Conservation (phyloP, 345 rosid species). For the Theobroma cacao region DNA sequence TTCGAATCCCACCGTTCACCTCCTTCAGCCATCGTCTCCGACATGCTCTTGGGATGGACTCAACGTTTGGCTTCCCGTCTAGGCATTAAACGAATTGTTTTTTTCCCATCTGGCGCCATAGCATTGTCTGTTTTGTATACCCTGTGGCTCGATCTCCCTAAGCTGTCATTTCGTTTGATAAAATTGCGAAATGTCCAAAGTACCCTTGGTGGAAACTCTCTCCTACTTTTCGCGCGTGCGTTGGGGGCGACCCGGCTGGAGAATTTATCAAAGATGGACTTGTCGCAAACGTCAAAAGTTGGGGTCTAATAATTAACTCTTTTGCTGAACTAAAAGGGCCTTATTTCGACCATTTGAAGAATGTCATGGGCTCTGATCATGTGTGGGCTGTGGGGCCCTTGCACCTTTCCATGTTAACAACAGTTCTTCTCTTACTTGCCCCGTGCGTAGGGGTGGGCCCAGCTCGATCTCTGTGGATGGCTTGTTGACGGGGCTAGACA, state of each 20-base stretch:
- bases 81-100: constrained; percentile 37
- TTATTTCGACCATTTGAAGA: constrained; percentile 42
- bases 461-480: constrained; percentile 31
- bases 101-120: constrained; percentile 66
- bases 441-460: constrained; percentile 42
- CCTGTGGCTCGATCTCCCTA: constrained; percentile 48
- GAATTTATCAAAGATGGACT: constrained; percentile 33
- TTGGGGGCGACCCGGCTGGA: constrained; percentile 32
- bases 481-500: constrained; percentile 57
- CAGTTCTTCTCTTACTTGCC: neutral
- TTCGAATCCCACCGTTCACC: constrained; percentile 50
- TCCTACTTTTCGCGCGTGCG: constrained; percentile 23
- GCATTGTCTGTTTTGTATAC: constrained; percentile 34
- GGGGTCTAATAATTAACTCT: constrained; percentile 57
- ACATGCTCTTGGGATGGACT: constrained; percentile 70
- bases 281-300: constrained; percentile 30
- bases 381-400: constrained; percentile 62
- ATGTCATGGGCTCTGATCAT: constrained; percentile 33
- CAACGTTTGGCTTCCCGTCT: constrained; percentile 29
- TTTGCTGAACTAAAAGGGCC: constrained; percentile 35
- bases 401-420: constrained; percentile 3
- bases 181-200: constrained; percentile 37
- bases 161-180: constrained; percentile 25
- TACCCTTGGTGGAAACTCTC: constrained; percentile 52
- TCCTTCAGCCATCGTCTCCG: constrained; percentile 51